These are phyloP conservation scores for Vigna mungo DNA, from an alignment of 306 rosid genomes.

Conservation along the genomic window DNA sequence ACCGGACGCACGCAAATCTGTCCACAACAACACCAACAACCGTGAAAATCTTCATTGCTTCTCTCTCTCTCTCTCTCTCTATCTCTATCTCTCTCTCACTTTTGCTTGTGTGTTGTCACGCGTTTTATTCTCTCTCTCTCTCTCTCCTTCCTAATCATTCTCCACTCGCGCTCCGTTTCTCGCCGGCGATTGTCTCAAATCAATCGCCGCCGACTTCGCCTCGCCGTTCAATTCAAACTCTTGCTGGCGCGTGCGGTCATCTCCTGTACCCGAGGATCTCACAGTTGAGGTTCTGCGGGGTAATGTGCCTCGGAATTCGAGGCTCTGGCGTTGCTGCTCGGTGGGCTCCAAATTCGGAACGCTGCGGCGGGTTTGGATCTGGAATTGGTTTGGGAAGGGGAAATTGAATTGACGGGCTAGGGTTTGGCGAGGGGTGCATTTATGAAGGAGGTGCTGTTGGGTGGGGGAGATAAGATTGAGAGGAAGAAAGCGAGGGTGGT, in stretches of 20 bases:
- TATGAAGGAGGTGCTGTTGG: conserved; percentile 42
- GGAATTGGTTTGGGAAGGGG: neutral
- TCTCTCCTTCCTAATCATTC: conserved; percentile 8
- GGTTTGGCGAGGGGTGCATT: conserved; percentile 44
- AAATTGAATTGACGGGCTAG: conserved; percentile 29
- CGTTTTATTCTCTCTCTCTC: neutral
- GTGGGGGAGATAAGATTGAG: conserved; percentile 44
- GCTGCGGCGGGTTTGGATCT: conserved; percentile 30
- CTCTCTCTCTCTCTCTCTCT: conserved; percentile 13
- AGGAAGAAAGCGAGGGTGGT: conserved; percentile 51
- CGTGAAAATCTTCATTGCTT: conserved; percentile 23
- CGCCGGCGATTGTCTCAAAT: conserved; percentile 37
- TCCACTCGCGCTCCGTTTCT: conserved; percentile 7
- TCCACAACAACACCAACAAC: conserved; percentile 31
- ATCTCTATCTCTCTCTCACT: conserved; percentile 26
- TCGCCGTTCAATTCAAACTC: neutral
- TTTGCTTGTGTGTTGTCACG: conserved; percentile 13
- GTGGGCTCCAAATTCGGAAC: neutral
- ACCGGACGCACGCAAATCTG: conserved; percentile 32
- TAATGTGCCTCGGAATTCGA: neutral
- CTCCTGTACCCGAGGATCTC: conserved; percentile 33
- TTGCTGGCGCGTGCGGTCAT: neutral
- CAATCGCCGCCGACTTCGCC: neutral
- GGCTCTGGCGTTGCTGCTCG: neutral
- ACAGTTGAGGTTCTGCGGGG: neutral